Evolutionary conservation across 345 rosid species (phyloP), one percentile per base, ranked within the genome.

Genomic region (Acer yangbiense): DNA sequence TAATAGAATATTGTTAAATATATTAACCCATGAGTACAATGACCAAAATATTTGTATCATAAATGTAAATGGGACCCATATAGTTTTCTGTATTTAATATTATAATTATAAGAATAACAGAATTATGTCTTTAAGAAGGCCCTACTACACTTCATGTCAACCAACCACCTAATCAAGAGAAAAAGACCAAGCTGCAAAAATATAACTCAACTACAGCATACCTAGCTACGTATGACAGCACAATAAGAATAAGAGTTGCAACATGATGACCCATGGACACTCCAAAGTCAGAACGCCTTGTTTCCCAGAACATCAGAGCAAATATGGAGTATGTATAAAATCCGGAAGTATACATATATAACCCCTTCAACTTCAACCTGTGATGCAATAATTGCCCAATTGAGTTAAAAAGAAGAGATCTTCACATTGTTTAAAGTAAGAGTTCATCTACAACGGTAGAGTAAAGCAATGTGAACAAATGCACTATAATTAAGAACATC

Each of bases 211-310:
- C 18, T 9, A 46, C 18, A 27, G 65, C 44, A 60, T 78, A 90
- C 99, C 99, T 93, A 72, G 87, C 85, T 68, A 93, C 73, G 89
- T 97, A 97, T 41, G 99, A 97, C 35, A 97, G 88, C 78, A 94
- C 86, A 64, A 97, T 89, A 65, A 97, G 98, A 69, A 85, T 80
- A 73, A 88, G 79, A 72, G 97, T 91, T 29, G 98, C 95, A 69
- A 97, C 86, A 85, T 97, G 99, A 89, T 97, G 99, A 69, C 94
- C 80, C 98, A 97, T 97, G 0, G 98, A 97, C 81, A 97, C 98
- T 25, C 98, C 98, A 68, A 97, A 97, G 83, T 97, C 99, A 13
- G 98, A 91, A n/a, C 99, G 91, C 84, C 98, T 90, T 76, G 99
- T 97, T 84, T 97, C 99, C 99, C 99, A 97, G 80, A 93, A 97